Conservation (phyloP, 2,329 filamentous ascomycete genomes). For the Diplodia intermedia region DNA sequence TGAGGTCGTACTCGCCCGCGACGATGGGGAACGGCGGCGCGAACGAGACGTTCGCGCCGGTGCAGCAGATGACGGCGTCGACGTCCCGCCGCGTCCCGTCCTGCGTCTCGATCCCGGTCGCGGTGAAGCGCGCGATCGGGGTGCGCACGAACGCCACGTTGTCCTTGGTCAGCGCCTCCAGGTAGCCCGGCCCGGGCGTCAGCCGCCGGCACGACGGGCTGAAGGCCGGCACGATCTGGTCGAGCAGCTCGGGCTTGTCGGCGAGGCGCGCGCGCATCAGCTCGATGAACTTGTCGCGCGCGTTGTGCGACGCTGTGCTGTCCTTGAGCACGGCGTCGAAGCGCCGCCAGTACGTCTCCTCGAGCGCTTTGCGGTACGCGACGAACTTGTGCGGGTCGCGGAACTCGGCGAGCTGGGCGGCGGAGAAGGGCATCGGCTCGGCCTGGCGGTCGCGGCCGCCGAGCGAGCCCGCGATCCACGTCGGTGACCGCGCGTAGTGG, state of each 20-base stretch:
- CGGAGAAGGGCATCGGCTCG: slow-evolving; percentile 52
- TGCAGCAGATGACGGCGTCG: slow-evolving; percentile 65
- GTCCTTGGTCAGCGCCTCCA: slow-evolving; percentile 51
- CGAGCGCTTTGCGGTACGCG: slow-evolving; percentile 50
- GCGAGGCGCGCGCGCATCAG: slow-evolving; percentile 49
- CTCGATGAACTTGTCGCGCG: slow-evolving; percentile 43
- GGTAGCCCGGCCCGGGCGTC: slow-evolving; percentile 46
- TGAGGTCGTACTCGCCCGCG: slow-evolving; percentile 59
- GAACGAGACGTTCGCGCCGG: slow-evolving; percentile 64
- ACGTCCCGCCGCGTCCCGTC: slow-evolving; percentile 50
- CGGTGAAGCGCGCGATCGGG: slow-evolving; percentile 49
- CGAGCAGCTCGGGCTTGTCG: slow-evolving; percentile 51
- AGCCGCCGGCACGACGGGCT: slow-evolving; percentile 44
- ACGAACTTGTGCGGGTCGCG: slow-evolving; percentile 68
- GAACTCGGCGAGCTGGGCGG: slow-evolving; percentile 64
- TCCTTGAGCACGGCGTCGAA: slow-evolving; percentile 50
- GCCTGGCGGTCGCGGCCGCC: slow-evolving; percentile 54
- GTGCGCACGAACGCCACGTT: slow-evolving; percentile 52
- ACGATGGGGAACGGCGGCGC: slow-evolving; percentile 66
- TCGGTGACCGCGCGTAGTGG: slow-evolving; percentile 67
- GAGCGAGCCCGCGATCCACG: slow-evolving; percentile 62
- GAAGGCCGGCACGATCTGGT: slow-evolving; percentile 52
- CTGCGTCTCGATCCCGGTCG: slow-evolving; percentile 47
- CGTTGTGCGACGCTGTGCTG: slow-evolving; percentile 45
- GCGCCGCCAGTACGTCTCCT: slow-evolving; percentile 66